phyloP scores from a whole-genome alignment of 148 eudicot genomes.

The Fagopyrum tataricum region DNA sequence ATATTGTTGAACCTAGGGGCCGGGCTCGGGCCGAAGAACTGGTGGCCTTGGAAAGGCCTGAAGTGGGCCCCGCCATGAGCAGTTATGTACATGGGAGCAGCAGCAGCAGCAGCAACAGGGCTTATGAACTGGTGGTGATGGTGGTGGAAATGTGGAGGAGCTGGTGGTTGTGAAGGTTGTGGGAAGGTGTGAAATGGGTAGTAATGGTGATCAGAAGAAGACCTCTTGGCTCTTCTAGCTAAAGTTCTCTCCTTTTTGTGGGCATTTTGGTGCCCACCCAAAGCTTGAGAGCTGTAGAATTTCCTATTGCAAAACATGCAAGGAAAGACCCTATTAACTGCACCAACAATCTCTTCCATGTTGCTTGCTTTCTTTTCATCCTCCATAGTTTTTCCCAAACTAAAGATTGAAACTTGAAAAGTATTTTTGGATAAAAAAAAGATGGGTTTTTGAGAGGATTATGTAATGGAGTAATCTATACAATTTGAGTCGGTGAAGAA shows the following conservation, averaged over 20 bases:
- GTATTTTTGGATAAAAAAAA: no score
- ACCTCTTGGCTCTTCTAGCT: conserved; percentile 50
- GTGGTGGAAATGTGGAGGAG: conserved; percentile 25
- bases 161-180: not conserved
- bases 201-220: conserved; percentile 13
- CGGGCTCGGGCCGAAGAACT: conserved; percentile 16
- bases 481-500: no score
- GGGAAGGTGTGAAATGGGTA: conserved; percentile 4
- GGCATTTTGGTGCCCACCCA: conserved; percentile 97
- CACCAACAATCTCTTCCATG: conserved; percentile 14
- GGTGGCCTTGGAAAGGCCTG: conserved; percentile 16
- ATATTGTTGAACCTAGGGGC: conserved; percentile 12
- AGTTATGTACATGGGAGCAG: conserved; percentile 33
- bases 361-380: conserved; percentile 13
- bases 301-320: conserved; percentile 84
- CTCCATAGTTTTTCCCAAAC: not conserved
- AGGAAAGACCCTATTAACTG: conserved; percentile 43
- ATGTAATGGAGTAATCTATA: no score
- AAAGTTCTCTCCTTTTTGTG: conserved; percentile 87
- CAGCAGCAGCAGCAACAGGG: no score
- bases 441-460: no score
- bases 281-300: conserved; percentile 88
- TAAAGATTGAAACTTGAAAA: no score
- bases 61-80: conserved; percentile 42
- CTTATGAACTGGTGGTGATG: conserved; percentile 19